Conservation (phyloP, 768 basidiomycete species). For the Trametes punicea region DNA sequence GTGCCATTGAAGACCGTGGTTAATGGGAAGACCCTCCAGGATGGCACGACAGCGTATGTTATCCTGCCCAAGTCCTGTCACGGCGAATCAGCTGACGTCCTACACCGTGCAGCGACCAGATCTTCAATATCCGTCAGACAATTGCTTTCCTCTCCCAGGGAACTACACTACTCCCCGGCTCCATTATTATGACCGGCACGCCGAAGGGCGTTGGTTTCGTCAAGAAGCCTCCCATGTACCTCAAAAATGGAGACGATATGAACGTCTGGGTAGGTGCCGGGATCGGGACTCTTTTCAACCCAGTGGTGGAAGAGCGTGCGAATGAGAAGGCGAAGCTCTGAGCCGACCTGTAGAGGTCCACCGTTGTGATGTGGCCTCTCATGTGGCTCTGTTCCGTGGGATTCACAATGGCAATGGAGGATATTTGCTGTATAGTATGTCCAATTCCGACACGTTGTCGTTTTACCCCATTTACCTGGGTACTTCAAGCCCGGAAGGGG, state of each 20-base stretch:
- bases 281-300: slow-evolving; percentile 77
- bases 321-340: slow-evolving; percentile 41
- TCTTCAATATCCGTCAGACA: slow-evolving; percentile 76
- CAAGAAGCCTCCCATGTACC: slow-evolving; percentile 62
- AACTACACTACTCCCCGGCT: slow-evolving; percentile 78
- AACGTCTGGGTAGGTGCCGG: slow-evolving; percentile 66
- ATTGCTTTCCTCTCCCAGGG: slow-evolving; percentile 80
- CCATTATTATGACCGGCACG: slow-evolving; percentile 80
- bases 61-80: not conserved
- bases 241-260: slow-evolving; percentile 74
- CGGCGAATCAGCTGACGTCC: not conserved
- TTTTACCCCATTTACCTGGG: no score
- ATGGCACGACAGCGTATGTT: slow-evolving; percentile 74
- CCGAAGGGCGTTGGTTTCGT: slow-evolving; percentile 82
- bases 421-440: not conserved
- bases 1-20: slow-evolving; percentile 59
- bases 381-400: no score
- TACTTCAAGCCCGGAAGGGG: no score
- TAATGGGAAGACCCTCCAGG: slow-evolving; percentile 68
- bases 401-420: no score
- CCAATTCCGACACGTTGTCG: no score
- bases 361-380: no score
- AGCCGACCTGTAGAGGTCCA: slow-evolving; percentile 4
- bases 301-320: slow-evolving; percentile 65
- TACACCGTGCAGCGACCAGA: slow-evolving; percentile 55